These are phyloP conservation scores for Ceratocystis colombiana DNA, from an alignment of 2,329 filamentous ascomycete species.

Conservation along the genomic window DNA sequence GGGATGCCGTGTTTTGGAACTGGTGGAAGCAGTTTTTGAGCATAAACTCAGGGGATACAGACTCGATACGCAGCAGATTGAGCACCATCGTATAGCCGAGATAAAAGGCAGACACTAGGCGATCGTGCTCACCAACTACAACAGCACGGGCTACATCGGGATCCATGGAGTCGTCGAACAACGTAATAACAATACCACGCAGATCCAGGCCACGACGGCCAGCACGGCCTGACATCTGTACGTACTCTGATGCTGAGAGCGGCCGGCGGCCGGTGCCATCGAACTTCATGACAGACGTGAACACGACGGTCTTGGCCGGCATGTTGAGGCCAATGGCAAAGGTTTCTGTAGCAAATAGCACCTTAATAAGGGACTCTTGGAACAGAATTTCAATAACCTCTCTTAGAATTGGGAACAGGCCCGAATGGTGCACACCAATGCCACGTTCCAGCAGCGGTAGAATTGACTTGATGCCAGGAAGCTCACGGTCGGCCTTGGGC, in stretches of 20 bases:
- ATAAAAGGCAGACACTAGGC: slow-evolving; percentile 94
- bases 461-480: slow-evolving; percentile 86
- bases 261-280: slow-evolving; percentile 73
- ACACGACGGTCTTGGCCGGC: slow-evolving; percentile 99
- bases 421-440: slow-evolving; percentile 95
- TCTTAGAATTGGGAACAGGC: slow-evolving; percentile 87
- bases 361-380: slow-evolving; percentile 95
- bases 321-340: slow-evolving; percentile 99
- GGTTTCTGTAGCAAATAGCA: slow-evolving; percentile 93
- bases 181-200: slow-evolving; percentile 98
- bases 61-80: slow-evolving; percentile 92
- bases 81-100: slow-evolving; percentile 99
- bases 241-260: slow-evolving; percentile 89
- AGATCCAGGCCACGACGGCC: slow-evolving; percentile 95
- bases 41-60: slow-evolving; percentile 98
- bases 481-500: slow-evolving; percentile 76
- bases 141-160: slow-evolving; percentile 89
- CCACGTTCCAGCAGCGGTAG: slow-evolving; percentile 80
- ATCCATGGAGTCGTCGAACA: slow-evolving; percentile 95
- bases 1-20: slow-evolving; percentile 89
- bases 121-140: slow-evolving; percentile 92
- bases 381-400: slow-evolving; percentile 98
- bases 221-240: slow-evolving; percentile 97
- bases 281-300: slow-evolving; percentile 91
- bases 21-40: slow-evolving; percentile 97